Evolutionary conservation across 805 yeast species (phyloP).

Genomic region (Jamesozyma piceae): DNA sequence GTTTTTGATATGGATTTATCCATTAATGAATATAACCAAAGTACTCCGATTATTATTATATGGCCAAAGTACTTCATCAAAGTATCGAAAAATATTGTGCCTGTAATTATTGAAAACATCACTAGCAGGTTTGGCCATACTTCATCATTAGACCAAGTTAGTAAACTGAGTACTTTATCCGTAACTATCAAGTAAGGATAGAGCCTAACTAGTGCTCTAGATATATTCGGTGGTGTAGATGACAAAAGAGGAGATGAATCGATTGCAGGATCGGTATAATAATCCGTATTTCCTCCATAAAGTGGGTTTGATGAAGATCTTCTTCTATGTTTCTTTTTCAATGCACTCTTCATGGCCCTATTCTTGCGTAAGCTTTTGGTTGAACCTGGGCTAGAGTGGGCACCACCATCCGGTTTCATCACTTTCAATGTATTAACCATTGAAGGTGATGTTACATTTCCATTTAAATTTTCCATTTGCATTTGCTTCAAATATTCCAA

Average conservation of each 20-base stretch:
- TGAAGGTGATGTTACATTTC: background rate
- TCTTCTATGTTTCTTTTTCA: constrained; percentile 14
- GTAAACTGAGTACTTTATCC: constrained; percentile 57
- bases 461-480: background rate
- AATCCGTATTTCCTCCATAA: constrained; percentile 1
- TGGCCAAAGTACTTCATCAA: constrained; percentile 78
- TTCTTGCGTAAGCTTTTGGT: background rate
- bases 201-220: constrained; percentile 69
- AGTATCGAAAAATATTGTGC: constrained; percentile 70
- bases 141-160: constrained; percentile 90
- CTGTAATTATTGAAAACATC: constrained; percentile 36
- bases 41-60: constrained; percentile 50
- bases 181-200: constrained; percentile 75
- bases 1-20: constrained; percentile 49
- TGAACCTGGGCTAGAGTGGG: background rate
- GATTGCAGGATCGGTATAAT: constrained; percentile 8
- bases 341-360: constrained; percentile 18
- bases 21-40: constrained; percentile 50
- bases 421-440: background rate
- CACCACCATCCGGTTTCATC: background rate
- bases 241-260: constrained; percentile 71
- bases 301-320: constrained; percentile 1
- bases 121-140: constrained; percentile 49
- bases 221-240: constrained; percentile 84
- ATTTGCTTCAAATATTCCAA: too few species aligned